Conservation (phyloP, 2,329 filamentous ascomycete genomes). For the Xylaria polymorpha region DNA sequence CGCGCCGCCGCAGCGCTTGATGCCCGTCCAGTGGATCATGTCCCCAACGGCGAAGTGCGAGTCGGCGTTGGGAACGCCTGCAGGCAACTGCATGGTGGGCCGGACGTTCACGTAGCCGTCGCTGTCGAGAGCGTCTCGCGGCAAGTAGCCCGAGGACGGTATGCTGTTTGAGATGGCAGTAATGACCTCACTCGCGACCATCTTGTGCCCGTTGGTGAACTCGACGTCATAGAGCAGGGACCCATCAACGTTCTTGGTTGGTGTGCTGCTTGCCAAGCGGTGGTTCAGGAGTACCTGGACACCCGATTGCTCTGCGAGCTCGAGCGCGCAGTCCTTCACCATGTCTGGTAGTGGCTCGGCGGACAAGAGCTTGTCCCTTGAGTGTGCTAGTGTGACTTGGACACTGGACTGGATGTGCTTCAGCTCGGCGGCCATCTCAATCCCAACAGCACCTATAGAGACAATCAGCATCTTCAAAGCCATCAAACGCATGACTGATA, state of each 20-base stretch:
- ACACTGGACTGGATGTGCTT: conserved; percentile 73
- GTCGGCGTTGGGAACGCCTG: conserved; percentile 65
- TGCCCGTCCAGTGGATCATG: conserved; percentile 76
- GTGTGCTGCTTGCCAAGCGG: conserved; percentile 63
- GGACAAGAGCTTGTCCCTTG: conserved; percentile 75
- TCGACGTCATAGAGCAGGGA: conserved; percentile 60
- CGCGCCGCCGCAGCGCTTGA: conserved; percentile 81
- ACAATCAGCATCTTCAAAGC: conserved; percentile 6
- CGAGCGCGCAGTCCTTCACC: conserved; percentile 71
- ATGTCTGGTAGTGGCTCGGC: conserved; percentile 77
- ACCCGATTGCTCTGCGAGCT: conserved; percentile 69
- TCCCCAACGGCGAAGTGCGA: conserved; percentile 78
- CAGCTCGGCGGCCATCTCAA: conserved; percentile 84
- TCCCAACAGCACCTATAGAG: conserved; percentile 73
- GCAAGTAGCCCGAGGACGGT: conserved; percentile 73
- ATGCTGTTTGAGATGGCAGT: conserved; percentile 73
- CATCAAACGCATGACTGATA: conserved; percentile 8
- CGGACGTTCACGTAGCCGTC: conserved; percentile 74
- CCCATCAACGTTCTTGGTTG: conserved; percentile 59
- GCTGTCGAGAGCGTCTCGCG: conserved; percentile 66
- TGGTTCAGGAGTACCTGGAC: conserved; percentile 73
- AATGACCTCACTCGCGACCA: conserved; percentile 73
- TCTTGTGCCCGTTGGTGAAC: conserved; percentile 68
- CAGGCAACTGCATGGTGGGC: conserved; percentile 61
- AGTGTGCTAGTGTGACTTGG: conserved; percentile 80